These are phyloP conservation scores for Pyricularia sp. DNA, from an alignment of 2,329 filamentous ascomycete genomes.

Conservation along the genomic window DNA sequence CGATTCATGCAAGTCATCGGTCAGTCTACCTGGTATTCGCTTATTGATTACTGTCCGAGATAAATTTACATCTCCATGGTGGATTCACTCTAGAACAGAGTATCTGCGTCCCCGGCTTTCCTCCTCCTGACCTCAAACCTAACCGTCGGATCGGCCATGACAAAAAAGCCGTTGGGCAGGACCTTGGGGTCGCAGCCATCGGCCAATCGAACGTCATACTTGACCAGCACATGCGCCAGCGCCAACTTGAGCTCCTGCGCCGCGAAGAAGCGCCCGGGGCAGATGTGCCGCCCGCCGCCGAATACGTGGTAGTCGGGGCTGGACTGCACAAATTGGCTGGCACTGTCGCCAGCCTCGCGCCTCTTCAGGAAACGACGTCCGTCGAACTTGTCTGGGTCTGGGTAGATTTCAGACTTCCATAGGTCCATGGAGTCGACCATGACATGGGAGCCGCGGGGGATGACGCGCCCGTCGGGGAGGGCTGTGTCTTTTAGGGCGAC, in stretches of 20 bases:
- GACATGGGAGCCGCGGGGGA: background rate
- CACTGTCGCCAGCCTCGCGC: background rate
- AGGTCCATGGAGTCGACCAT: background rate
- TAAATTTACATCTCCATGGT: too few species aligned
- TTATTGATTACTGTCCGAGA: too few species aligned
- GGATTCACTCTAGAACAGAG: background rate
- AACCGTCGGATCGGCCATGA: background rate
- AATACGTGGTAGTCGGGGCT: constrained; percentile 23
- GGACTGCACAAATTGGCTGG: background rate
- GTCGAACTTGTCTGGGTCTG: background rate
- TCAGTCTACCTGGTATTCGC: too few species aligned
- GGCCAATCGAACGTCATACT: constrained; percentile 4
- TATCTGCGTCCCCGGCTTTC: background rate
- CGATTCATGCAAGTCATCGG: too few species aligned
- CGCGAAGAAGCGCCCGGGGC: constrained; percentile 29
- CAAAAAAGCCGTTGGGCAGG: background rate
- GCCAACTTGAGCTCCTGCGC: constrained; percentile 25
- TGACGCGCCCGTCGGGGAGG: background rate
- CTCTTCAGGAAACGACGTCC: background rate
- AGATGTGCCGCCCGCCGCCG: constrained; percentile 28
- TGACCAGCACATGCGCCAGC: constrained; percentile 10
- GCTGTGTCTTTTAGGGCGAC: background rate
- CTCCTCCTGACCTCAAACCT: background rate
- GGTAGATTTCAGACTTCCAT: background rate
- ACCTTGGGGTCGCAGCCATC: background rate